Evolutionary conservation across 2,329 filamentous ascomycete species (phyloP).

Genomic region (Cercospora canescens): DNA sequence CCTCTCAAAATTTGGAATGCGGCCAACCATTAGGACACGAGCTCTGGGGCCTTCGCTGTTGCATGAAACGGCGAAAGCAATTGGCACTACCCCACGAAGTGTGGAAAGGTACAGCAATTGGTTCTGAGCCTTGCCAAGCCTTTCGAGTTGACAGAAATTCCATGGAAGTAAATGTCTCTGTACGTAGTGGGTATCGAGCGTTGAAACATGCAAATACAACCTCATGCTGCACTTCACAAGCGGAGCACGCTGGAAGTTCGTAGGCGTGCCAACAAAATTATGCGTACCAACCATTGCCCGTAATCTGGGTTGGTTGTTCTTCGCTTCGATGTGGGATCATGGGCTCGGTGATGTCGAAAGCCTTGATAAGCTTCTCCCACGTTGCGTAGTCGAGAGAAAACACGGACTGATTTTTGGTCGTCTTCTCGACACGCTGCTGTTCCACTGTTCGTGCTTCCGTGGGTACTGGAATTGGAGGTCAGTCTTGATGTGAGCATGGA

Average conservation of each 20-base stretch:
- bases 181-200: neutral
- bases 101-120: too few species aligned
- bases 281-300: conserved; percentile 66
- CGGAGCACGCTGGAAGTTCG: neutral
- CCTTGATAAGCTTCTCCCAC: conserved; percentile 76
- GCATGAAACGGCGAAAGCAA: too few species aligned
- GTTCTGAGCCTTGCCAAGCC: too few species aligned
- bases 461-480: conserved; percentile 37
- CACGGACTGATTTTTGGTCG: conserved; percentile 69
- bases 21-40: too few species aligned
- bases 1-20: too few species aligned
- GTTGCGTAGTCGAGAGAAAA: conserved; percentile 82
- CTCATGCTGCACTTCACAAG: neutral
- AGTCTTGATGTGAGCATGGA: conserved; percentile 16
- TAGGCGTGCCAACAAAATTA: too few species aligned
- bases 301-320: conserved; percentile 57
- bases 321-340: conserved; percentile 78
- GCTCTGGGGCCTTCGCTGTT: too few species aligned
- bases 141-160: too few species aligned
- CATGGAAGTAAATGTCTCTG: neutral
- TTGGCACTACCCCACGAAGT: too few species aligned
- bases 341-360: conserved; percentile 72
- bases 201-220: neutral
- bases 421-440: conserved; percentile 59
- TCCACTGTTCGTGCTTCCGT: conserved; percentile 50